Evolutionary conservation across 441 rosid genomes (phyloP).

Genomic region (Syzygium syzygioides): DNA sequence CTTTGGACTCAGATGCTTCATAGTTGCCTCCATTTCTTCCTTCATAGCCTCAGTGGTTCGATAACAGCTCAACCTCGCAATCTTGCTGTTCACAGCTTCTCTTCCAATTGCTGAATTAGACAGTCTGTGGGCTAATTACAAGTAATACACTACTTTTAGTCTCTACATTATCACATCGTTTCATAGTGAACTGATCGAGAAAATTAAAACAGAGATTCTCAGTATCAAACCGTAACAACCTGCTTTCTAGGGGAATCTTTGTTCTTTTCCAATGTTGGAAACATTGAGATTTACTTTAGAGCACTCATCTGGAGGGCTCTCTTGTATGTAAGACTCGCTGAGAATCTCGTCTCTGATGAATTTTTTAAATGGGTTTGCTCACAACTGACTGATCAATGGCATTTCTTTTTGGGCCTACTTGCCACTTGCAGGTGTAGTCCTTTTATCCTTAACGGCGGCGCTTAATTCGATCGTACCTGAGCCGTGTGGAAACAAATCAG

Average conservation of each 20-base stretch:
- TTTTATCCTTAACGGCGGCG: not conserved
- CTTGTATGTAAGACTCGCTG: not conserved
- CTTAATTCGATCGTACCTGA: slow-evolving; percentile 3
- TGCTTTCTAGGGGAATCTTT: not conserved
- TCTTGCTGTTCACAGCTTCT: not conserved
- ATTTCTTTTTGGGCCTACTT: not conserved
- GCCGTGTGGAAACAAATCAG: not conserved
- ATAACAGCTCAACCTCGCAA: too few species aligned
- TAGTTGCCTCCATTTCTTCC: not conserved
- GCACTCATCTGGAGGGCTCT: not conserved
- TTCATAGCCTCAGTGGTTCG: slow-evolving; percentile 8
- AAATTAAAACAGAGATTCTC: not conserved
- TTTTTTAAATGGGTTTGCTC: too few species aligned
- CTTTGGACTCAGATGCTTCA: slow-evolving; percentile 9
- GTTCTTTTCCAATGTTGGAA: not conserved
- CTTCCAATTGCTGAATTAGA: not conserved
- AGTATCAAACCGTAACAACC: not conserved
- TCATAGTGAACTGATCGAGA: not conserved
- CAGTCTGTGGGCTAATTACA: not conserved
- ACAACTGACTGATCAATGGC: too few species aligned
- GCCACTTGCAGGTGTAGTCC: not conserved
- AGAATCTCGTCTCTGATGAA: not conserved
- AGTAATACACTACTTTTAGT: not conserved
- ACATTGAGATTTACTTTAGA: not conserved
- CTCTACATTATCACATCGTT: not conserved